Percentiles rank a stretch among this genome's conserved stretches.
phyloP scores from a whole-genome alignment of 2,329 filamentous ascomycete genomes.

The Apiospora sp. region DNA sequence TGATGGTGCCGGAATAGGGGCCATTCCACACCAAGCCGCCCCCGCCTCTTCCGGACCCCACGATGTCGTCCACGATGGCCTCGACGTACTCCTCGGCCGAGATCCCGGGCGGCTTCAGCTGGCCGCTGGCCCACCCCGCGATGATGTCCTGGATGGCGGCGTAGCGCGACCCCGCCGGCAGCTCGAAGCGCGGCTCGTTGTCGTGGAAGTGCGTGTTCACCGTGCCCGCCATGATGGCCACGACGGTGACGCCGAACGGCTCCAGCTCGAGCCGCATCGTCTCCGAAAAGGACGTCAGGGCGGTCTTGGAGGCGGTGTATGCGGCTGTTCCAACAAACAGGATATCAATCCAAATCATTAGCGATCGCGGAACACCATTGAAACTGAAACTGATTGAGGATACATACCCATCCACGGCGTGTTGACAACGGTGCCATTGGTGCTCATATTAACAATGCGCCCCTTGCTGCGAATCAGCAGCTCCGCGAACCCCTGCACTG shows the following conservation, averaged over 20 bases:
- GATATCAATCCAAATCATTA: background rate
- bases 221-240: constrained; percentile 43
- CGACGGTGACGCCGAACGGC: constrained; percentile 44
- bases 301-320: constrained; percentile 45
- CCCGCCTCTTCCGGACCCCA: constrained; percentile 28
- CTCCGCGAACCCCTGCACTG: constrained; percentile 58
- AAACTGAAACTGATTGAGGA: background rate
- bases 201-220: constrained; percentile 42
- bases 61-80: constrained; percentile 30
- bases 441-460: constrained; percentile 58
- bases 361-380: too few relatives aligned
- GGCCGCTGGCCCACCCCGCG: constrained; percentile 33
- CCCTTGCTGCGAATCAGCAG: constrained; percentile 59
- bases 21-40: constrained; percentile 30
- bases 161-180: constrained; percentile 30
- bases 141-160: constrained; percentile 31
- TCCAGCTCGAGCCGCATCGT: constrained; percentile 50
- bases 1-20: constrained; percentile 29
- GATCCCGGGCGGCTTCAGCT: constrained; percentile 29
- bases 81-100: constrained; percentile 30
- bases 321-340: background rate
- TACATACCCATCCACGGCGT: constrained; percentile 48
- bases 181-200: constrained; percentile 27
- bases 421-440: constrained; percentile 41
- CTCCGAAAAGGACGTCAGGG: constrained; percentile 47